Evolutionary conservation across 495 filamentous ascomycete genomes (phyloP).

Genomic region (Neurospora intermedia): DNA sequence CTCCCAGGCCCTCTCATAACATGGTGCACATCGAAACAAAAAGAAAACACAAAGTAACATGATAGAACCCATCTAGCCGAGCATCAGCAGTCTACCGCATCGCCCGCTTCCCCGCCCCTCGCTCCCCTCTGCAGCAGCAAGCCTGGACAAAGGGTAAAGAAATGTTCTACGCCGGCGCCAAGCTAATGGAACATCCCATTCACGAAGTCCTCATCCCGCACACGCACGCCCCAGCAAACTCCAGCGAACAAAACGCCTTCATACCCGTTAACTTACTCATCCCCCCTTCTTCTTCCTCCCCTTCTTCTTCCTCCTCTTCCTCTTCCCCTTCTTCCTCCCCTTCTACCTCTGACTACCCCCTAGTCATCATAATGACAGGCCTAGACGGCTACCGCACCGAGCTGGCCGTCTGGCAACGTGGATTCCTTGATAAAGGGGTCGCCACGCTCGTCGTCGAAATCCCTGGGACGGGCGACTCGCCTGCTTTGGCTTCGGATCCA

Average conservation of each 20-base stretch:
- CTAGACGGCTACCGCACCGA: slow-evolving; percentile 67
- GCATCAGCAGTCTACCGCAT: slow-evolving; percentile 62
- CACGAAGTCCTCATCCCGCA: slow-evolving; percentile 49
- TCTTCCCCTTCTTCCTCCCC: slow-evolving; percentile 19
- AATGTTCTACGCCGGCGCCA: slow-evolving; percentile 16
- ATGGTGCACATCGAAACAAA: too few relatives aligned
- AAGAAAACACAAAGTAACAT: not conserved
- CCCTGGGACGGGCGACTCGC: slow-evolving; percentile 64
- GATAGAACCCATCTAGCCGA: slow-evolving; percentile 18
- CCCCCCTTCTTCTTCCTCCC: slow-evolving; percentile 24
- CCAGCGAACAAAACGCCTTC: not conserved
- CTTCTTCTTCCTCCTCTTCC: slow-evolving; percentile 10
- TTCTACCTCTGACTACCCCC: slow-evolving; percentile 29
- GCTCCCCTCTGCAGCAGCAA: slow-evolving; percentile 34
- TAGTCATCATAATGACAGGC: slow-evolving; percentile 57
- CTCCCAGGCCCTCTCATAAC: too few relatives aligned
- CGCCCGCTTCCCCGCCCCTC: slow-evolving; percentile 45
- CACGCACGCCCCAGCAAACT: slow-evolving; percentile 19
- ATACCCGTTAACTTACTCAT: slow-evolving; percentile 52
- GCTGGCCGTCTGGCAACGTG: slow-evolving; percentile 51
- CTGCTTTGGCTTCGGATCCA: slow-evolving; percentile 40
- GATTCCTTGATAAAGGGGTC: slow-evolving; percentile 44
- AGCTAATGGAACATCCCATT: slow-evolving; percentile 41
- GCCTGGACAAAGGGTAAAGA: slow-evolving; percentile 54
- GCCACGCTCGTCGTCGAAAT: slow-evolving; percentile 55